Evolutionary conservation across 106 monocot genomes (phyloP), one percentile per base, ranked within the genome.

Genomic region (Apostasia ramifera): DNA sequence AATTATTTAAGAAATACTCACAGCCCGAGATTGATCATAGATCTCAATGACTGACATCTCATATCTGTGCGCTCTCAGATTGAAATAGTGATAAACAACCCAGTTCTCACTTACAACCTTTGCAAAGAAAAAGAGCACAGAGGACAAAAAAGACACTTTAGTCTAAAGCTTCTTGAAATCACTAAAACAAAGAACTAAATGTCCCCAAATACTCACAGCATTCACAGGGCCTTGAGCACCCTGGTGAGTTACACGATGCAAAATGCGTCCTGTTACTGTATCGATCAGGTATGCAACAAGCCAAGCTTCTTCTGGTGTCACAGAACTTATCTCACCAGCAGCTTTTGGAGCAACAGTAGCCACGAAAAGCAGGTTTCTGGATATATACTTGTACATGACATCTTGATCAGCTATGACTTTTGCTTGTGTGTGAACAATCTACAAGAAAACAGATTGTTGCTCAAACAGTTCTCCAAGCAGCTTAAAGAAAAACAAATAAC

Each of bases 81-180:
- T 99, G 81, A 99, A 99, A 74, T 99, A 99, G 73, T 99, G 98
- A 82, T 99, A 99, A 42, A 90, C 85, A 72, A 93, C 93, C 98
- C 93, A 93, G 61, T 99, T 93, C 60, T 99, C 98, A 82, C 93
- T 99, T 11, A 99, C 55, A 58, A 93, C 88, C 98, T 99, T 79
- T 55, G 75, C 8, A 55, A 42, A 56, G 49, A 68, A 69, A 68
- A 63, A 53, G 13, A 58, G 9, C 3, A 71, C 39, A 58, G 57
- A 73, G 3, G 44, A 63, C 8, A 69, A 51, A 70, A 12, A 43
- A 50, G 38, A 64, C 11, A 3, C 8, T 61, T 48, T 5, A 53
- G 57, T 45, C 15, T 77, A 83, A 51, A 68, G 1, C 43, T 40
- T 39, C 40, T 68, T 49, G 13, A 14, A 14, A 68, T 41, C 26